Evolutionary conservation across 2,329 filamentous ascomycete species (phyloP).

Genomic region (Magnaporthiopsis poae): DNA sequence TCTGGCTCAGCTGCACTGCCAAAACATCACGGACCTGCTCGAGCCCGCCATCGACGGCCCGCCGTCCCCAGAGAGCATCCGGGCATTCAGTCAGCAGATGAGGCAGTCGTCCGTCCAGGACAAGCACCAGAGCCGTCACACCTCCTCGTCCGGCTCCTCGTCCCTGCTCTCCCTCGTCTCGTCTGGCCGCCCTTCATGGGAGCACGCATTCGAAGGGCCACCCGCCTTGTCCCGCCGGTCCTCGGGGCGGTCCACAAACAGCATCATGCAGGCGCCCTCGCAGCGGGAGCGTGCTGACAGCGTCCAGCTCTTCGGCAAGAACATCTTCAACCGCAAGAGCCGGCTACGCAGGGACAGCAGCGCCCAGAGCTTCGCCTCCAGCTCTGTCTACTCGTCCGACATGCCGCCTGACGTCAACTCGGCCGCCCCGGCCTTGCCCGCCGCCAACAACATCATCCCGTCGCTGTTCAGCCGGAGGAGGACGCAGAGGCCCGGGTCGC

Average conservation of each 20-base stretch:
- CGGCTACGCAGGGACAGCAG: conserved; percentile 43
- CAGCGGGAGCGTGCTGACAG: conserved; percentile 46
- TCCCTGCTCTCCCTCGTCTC: conserved; percentile 39
- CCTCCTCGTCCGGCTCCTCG: conserved; percentile 46
- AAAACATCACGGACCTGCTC: conserved; percentile 33
- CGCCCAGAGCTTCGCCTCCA: conserved; percentile 36
- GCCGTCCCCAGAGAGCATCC: conserved; percentile 49
- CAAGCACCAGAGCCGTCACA: conserved; percentile 36
- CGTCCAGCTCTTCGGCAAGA: conserved; percentile 49
- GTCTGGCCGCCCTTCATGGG: conserved; percentile 38
- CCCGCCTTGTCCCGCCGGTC: conserved; percentile 41
- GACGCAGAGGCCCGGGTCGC: conserved; percentile 22
- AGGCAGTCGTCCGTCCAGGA: conserved; percentile 41
- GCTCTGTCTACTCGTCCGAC: conserved; percentile 40
- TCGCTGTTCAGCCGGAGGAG: conserved; percentile 43
- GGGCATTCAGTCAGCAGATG: conserved; percentile 50
- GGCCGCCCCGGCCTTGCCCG: conserved; percentile 17
- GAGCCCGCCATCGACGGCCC: conserved; percentile 51
- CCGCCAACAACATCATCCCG: conserved; percentile 29
- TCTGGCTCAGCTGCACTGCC: conserved; percentile 10
- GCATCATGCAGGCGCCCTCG: conserved; percentile 34
- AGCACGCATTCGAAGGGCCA: conserved; percentile 34
- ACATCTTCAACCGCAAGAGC: conserved; percentile 46
- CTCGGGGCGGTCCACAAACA: conserved; percentile 45
- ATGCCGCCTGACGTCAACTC: conserved; percentile 22